Evolutionary conservation across 768 basidiomycete species (phyloP), one percentile per base, ranked within the genome.

Genomic region (Albatrellus ellisii): DNA sequence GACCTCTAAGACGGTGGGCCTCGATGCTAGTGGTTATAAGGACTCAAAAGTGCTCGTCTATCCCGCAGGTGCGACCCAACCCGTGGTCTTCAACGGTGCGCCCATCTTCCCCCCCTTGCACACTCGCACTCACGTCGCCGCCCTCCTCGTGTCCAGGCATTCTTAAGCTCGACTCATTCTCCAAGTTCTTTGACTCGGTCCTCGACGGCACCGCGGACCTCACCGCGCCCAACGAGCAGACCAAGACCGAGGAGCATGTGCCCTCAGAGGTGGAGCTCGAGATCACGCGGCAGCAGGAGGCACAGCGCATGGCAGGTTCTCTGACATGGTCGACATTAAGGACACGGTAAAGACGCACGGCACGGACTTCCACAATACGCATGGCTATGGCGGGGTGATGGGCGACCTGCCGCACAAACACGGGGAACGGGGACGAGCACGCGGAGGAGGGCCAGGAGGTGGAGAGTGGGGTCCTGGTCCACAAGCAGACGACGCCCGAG

Each of bases 11-110:
- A 61, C 67, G 20, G 56, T 88, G 44, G 84, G 81, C 1, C 63
- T 77, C 34, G 73, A 76, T 48, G 65, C 62, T 31, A 67, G 68
- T 33, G 69, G 61, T 45, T 62, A 65, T 56, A 57, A 58, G 46
- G 64, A 68, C 26, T 65, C 77, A 12, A 84, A 85, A 46, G 74
- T 91, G 17, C 60, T 91, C 17, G 54, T 86, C 15, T 91, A 84
- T 59, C 70, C 75, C 6, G 60, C 67, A 2, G 80, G 73, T 7
- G 75, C 75, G 8, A 68, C 58, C 4, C 66, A 66, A 2, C 67
- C 73, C 4, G 57, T 77, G 20, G 67, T 68, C 42, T 92, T 84
- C 52, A 67, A 84, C 56, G 88, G 88, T 84, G 39, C 32, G 58
- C 24, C n/a, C n/a, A n/a, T n/a, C n/a, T n/a, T n/a, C n/a, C n/a